These are phyloP conservation scores for Coemansia sp. DNA, from an alignment of 192 early-diverging fungal genomes.

Conservation along the genomic window DNA sequence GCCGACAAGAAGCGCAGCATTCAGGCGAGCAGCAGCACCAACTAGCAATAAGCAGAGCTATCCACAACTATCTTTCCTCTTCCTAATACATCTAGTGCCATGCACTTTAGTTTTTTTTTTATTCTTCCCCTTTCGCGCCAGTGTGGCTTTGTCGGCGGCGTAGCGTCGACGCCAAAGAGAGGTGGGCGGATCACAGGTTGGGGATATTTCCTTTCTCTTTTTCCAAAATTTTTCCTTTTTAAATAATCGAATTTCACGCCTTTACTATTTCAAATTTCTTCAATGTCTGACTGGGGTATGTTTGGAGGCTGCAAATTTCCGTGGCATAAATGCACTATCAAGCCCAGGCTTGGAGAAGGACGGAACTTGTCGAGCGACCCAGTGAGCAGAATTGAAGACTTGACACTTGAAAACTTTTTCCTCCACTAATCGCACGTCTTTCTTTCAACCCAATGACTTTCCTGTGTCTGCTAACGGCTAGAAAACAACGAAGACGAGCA, in stretches of 20 bases:
- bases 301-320: too few relatives aligned
- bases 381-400: background rate
- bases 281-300: conserved; percentile 55
- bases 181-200: background rate
- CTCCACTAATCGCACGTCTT: too few relatives aligned
- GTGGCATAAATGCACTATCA: conserved; percentile 35
- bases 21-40: conserved; percentile 10
- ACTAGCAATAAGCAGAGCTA: background rate
- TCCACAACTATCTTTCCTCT: background rate
- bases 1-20: conserved; percentile 37
- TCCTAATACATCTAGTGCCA: too few relatives aligned
- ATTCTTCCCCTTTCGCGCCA: background rate
- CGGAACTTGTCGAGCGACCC: background rate
- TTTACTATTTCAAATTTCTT: conserved; percentile 8
- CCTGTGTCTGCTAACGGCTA: too few relatives aligned
- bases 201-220: conserved; percentile 9
- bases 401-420: background rate
- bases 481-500: conserved; percentile 17
- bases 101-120: background rate
- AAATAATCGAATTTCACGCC: background rate
- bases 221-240: background rate
- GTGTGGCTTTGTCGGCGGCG: background rate
- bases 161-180: too few relatives aligned
- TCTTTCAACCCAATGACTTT: too few relatives aligned
- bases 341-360: background rate